Conservation (phyloP, 2,329 filamentous ascomycete species). For the Aspergillus spinulosporus region DNA sequence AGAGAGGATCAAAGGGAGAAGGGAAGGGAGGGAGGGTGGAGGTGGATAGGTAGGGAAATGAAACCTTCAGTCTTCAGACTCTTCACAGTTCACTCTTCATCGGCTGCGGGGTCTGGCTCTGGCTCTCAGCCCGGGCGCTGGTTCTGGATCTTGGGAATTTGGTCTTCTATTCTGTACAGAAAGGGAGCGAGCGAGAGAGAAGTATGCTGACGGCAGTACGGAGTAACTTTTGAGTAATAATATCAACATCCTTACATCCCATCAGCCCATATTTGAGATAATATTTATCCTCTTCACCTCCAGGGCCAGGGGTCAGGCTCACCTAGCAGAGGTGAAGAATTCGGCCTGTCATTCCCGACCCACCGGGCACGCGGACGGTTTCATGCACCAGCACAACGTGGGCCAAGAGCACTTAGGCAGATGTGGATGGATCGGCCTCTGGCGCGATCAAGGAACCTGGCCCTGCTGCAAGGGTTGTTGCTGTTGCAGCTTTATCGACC, state of each 20-base stretch:
- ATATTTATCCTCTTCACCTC: background rate
- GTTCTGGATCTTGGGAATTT: no score
- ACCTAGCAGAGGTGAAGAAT: conserved; percentile 31
- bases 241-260: background rate
- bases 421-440: conserved; percentile 28
- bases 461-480: conserved; percentile 20
- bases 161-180: no score
- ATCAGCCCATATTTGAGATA: background rate
- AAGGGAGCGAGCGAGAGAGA: no score
- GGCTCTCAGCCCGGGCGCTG: no score
- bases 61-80: background rate
- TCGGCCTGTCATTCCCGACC: conserved; percentile 40
- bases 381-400: conserved; percentile 42
- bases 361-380: conserved; percentile 42
- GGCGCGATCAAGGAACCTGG: conserved; percentile 27
- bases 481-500: background rate
- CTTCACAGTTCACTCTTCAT: background rate
- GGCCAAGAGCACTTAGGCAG: conserved; percentile 28
- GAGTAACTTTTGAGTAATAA: background rate
- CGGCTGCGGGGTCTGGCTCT: no score
- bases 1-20: conserved; percentile 14
- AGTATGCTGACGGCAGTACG: no score
- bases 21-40: conserved; percentile 19
- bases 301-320: background rate
- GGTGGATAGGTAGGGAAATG: conserved; percentile 20